Evolutionary conservation across 2,329 filamentous ascomycete genomes (phyloP).

Genomic region (Thielaviopsis euricoi): DNA sequence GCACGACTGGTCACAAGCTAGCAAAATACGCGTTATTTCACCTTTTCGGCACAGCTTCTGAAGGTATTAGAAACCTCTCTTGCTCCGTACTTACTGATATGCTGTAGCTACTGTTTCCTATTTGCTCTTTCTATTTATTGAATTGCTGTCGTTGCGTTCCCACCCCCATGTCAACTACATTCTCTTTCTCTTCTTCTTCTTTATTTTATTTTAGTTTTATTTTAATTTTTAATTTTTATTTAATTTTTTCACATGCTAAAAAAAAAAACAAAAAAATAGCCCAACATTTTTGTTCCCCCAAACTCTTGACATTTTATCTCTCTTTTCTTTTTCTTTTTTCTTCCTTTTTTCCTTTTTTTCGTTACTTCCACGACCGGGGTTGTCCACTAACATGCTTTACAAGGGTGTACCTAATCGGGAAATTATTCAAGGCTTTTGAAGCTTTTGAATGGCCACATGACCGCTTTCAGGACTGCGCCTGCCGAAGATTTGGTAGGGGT

Average conservation of each 20-base stretch:
- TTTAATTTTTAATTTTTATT: too few species aligned
- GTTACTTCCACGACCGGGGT: not conserved
- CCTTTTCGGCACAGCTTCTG: not conserved
- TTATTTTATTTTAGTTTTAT: too few species aligned
- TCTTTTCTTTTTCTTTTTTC: not conserved
- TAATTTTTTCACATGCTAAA: too few species aligned
- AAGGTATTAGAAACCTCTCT: not conserved
- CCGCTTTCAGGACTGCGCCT: constrained; percentile 6
- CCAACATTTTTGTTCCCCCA: not conserved
- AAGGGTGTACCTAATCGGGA: not conserved
- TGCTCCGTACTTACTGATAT: not conserved
- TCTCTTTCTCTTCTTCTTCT: too few species aligned
- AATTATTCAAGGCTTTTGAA: not conserved
- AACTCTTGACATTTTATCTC: not conserved
- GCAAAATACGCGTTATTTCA: not conserved
- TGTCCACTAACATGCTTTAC: not conserved
- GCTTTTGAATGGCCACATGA: constrained; percentile 4
- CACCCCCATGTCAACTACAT: too few species aligned
- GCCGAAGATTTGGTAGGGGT: not conserved
- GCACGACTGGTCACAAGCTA: not conserved
- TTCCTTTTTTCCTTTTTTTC: not conserved
- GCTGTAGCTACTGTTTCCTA: not conserved
- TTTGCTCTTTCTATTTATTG: too few species aligned
- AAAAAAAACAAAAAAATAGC: not conserved
- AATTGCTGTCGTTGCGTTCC: too few species aligned